These are phyloP conservation scores for Lactarius tabidus DNA, from an alignment of 768 basidiomycete species.

Conservation along the genomic window DNA sequence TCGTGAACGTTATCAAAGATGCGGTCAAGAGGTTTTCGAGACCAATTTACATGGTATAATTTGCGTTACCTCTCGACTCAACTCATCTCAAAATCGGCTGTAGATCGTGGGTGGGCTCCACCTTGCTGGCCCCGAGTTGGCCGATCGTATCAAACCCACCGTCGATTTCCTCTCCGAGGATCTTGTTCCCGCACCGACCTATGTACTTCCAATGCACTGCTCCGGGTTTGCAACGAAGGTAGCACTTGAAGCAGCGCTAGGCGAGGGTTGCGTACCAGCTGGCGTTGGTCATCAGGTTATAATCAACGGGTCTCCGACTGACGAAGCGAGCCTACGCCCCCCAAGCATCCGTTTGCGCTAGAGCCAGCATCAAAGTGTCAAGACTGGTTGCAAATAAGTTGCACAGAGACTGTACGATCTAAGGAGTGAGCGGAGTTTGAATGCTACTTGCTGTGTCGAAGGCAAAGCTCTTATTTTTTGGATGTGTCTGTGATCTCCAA, in stretches of 20 bases:
- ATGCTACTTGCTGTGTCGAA: no score
- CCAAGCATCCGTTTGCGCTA: constrained; percentile 12
- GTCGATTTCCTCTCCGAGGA: constrained; percentile 63
- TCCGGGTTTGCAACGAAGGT: constrained; percentile 75
- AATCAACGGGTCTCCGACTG: constrained; percentile 44
- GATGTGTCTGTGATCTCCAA: no score
- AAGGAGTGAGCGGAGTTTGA: no score
- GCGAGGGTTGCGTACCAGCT: constrained; percentile 72
- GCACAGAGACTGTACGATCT: no score
- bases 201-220: constrained; percentile 82
- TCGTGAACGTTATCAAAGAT: constrained; percentile 77
- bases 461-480: no score
- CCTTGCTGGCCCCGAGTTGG: constrained; percentile 67
- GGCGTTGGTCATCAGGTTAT: constrained; percentile 68
- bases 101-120: constrained; percentile 81
- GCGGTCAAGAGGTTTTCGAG: constrained; percentile 57
- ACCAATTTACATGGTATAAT: constrained; percentile 71
- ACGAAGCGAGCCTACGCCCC: constrained; percentile 32
- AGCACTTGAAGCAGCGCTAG: constrained; percentile 63
- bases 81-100: background rate
- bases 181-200: constrained; percentile 59
- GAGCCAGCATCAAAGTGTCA: background rate
- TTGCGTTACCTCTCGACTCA: background rate
- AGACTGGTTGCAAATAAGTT: background rate
- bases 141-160: constrained; percentile 60